These are phyloP conservation scores for Byssoonygena ceratinophila DNA, from an alignment of 2,329 filamentous ascomycete genomes.

Conservation along the genomic window DNA sequence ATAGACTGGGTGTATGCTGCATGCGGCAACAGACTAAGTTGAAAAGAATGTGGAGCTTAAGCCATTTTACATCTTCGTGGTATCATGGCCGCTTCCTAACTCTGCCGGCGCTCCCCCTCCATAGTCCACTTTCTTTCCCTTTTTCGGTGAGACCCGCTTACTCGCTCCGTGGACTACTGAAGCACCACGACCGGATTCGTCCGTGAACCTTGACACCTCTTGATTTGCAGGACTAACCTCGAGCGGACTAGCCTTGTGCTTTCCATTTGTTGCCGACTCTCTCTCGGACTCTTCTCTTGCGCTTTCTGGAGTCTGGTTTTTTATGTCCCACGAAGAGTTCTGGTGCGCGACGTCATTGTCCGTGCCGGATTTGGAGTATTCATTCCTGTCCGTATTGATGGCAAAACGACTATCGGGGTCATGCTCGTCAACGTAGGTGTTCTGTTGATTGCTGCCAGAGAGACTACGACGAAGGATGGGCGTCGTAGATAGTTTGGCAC, in stretches of 20 bases:
- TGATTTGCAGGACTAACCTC: constrained; percentile 52
- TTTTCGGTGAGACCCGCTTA: constrained; percentile 29
- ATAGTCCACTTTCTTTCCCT: constrained; percentile 24
- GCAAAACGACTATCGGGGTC: constrained; percentile 43
- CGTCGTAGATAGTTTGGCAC: not conserved
- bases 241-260: constrained; percentile 41
- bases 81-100: constrained; percentile 1
- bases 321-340: constrained; percentile 58
- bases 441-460: constrained; percentile 1
- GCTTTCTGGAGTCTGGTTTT: constrained; percentile 55
- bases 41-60: too few species aligned
- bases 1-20: too few species aligned
- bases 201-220: constrained; percentile 44
- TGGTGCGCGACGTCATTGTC: constrained; percentile 50
- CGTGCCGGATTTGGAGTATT: constrained; percentile 58
- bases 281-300: constrained; percentile 31
- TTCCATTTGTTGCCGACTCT: constrained; percentile 35
- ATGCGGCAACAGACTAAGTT: not conserved
- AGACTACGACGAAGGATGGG: not conserved
- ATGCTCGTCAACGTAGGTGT: constrained; percentile 7
- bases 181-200: constrained; percentile 37
- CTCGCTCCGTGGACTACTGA: constrained; percentile 32
- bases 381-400: constrained; percentile 54
- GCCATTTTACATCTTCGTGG: constrained; percentile 3
- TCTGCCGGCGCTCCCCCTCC: constrained; percentile 9